Evolutionary conservation across 768 basidiomycete genomes (phyloP), one percentile per base, ranked within the genome.

Genomic region (Rhodocollybia butyracea): DNA sequence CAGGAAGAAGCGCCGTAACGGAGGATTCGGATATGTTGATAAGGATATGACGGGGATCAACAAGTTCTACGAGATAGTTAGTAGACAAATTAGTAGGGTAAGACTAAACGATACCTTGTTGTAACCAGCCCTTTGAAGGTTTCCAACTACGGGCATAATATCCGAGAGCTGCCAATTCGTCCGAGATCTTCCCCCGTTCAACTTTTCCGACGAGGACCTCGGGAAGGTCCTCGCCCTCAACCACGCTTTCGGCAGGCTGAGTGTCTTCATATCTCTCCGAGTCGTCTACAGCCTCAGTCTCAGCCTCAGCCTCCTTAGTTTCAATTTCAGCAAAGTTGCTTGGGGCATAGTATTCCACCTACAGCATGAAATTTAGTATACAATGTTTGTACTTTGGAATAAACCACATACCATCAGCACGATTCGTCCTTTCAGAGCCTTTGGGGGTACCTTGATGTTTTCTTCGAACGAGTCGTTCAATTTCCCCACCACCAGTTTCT

Each of bases 81-180:
- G 21, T 15, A 36, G 12, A 40, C 0, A 3, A 38, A 21, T 41
- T 22, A 36, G 46, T 38, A 15, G 34, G n/a, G 47, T 46, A 24
- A 34, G 30, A 6, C 31, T 41, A 24, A 39, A 27, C 13, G 42
- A 40, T 60, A 76, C 78, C 64, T 66, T 76, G 64, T 21, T 59
- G 54, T 30, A 78, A 68, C 83, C 84, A 85, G 6, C 72, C 74
- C 55, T 79, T 76, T 7, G 59, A 51, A 1, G 84, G 84, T 59
- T 87, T 86, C 75, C 85, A 73, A 64, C 82, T 85, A 29, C 82
- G 78, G 3, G 81, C 77, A 54, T 86, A 86, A 62, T 79, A 78
- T 1, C 85, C 84, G 7, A 84, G 72, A 3, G 69, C 73, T 5
- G 83, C 81, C 6, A 87, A 76, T 40, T 75, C 72, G 2, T 78